These are phyloP conservation scores for Aureobasidium mangrovei DNA, from an alignment of 2,329 filamentous ascomycete genomes.

Conservation along the genomic window DNA sequence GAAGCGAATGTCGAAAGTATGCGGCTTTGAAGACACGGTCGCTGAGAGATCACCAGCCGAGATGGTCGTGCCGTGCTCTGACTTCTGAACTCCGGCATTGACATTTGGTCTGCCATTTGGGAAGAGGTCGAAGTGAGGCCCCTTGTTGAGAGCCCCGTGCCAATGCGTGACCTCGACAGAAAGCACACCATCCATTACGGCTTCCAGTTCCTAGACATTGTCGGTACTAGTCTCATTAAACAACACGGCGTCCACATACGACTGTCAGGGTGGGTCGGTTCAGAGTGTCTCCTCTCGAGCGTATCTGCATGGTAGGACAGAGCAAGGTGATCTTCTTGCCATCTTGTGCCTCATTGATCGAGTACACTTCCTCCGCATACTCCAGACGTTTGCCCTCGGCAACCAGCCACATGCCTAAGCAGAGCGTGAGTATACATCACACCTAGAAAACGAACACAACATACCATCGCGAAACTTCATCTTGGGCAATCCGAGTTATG, in stretches of 20 bases:
- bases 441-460: slow-evolving; percentile 1
- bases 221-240: slow-evolving; percentile 1
- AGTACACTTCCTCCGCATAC: slow-evolving; percentile 58
- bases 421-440: slow-evolving; percentile 13
- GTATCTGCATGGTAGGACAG: slow-evolving; percentile 50
- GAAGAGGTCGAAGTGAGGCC: slow-evolving; percentile 51
- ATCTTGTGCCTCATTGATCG: slow-evolving; percentile 37
- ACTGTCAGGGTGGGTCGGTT: slow-evolving; percentile 49
- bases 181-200: slow-evolving; percentile 50
- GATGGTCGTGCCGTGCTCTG: slow-evolving; percentile 40
- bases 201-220: slow-evolving; percentile 40
- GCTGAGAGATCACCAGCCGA: slow-evolving; percentile 45
- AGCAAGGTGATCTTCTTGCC: slow-evolving; percentile 45
- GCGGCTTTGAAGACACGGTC: slow-evolving; percentile 40
- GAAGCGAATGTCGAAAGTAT: slow-evolving; percentile 49
- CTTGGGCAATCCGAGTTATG: slow-evolving; percentile 11
- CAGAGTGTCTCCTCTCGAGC: slow-evolving; percentile 46
- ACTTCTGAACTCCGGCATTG: slow-evolving; percentile 34
- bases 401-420: slow-evolving; percentile 53
- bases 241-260: slow-evolving; percentile 25
- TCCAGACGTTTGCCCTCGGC: slow-evolving; percentile 52
- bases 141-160: slow-evolving; percentile 43
- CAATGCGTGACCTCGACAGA: slow-evolving; percentile 53
- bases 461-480: slow-evolving; percentile 56
- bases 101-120: slow-evolving; percentile 41